Evolutionary conservation across 495 filamentous ascomycete species (phyloP), one percentile per base, ranked within the genome.

Genomic region (Neurospora africana): DNA sequence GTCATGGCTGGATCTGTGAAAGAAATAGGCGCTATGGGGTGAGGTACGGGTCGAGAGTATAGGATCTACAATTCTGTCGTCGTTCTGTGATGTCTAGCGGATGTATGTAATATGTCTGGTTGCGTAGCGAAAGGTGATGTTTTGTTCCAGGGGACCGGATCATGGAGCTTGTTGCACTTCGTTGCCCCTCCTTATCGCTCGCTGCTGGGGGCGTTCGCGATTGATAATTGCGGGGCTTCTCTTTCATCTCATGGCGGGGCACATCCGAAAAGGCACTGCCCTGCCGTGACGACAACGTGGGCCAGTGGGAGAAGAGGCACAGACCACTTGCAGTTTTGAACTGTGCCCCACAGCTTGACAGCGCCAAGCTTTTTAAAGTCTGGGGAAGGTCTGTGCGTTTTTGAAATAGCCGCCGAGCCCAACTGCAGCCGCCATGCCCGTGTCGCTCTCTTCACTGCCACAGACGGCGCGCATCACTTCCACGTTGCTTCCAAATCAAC

Each of bases 1-100:
- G 78, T 75, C 79, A 80, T 80, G 78, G 41, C 69, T 69, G 13
- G 69, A 27, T 68, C 40, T 30, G 19, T 23, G 41, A 6, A n/a
- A 19, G 7, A 9, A 43, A 27, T 58, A 17, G 21, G 3, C n/a
- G 21, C 17, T 65, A 4, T 53, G 9, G 9, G 21, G 17, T n/a
- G 13, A 33, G 23, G 43, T 41, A 36, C 17, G 15, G 35, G 27
- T 8, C 23, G n/a, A 30, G 41, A 43, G 27, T 70, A 58, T 36
- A 11, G 17, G 58, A 9, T 53, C 4, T 23, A 13, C n/a, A 33
- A 36, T 11, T 70, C 6, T 36, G 72, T 67, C 35, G 70, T 68
- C 35, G 35, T 13, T 11, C 7, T 33, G 27, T 30, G 43, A n/a
- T 17, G 23, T 17, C 23, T 30, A 7, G 6, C 2, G 4, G 2